Evolutionary conservation across 768 basidiomycete species (phyloP).

Genomic region (Tubosaeta sp.): DNA sequence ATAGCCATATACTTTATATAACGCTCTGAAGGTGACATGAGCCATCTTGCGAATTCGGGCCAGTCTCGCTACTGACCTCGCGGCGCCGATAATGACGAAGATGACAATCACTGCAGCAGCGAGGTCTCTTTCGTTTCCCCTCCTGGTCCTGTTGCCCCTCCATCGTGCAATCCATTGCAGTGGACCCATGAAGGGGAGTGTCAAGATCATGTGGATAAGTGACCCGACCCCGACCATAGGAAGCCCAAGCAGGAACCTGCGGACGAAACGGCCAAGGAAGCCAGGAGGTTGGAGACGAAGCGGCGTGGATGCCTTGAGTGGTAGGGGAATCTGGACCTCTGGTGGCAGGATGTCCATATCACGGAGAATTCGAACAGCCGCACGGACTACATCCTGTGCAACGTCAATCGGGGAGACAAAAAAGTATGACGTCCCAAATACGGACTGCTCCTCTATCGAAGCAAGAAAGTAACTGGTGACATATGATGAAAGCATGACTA

Average conservation of each 20-base stretch:
- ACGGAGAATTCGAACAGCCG: slow-evolving; percentile 57
- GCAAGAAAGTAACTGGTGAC: slow-evolving; percentile 64
- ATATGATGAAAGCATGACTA: slow-evolving; percentile 68
- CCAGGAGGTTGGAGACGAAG: slow-evolving; percentile 34
- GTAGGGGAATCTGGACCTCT: slow-evolving; percentile 15
- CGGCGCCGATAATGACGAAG: slow-evolving; percentile 57
- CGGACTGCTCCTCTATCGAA: slow-evolving; percentile 52
- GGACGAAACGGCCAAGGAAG: slow-evolving; percentile 52
- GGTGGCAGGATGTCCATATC: slow-evolving; percentile 47
- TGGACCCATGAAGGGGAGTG: slow-evolving; percentile 60
- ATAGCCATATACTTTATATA: slow-evolving; percentile 64
- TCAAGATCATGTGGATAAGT: slow-evolving; percentile 65
- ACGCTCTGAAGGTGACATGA: slow-evolving; percentile 43
- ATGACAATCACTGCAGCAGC: slow-evolving; percentile 61
- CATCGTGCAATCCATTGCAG: slow-evolving; percentile 68
- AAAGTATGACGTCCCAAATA: slow-evolving; percentile 34
- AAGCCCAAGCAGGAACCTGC: slow-evolving; percentile 72
- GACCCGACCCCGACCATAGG: slow-evolving; percentile 77
- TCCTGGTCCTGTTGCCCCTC: slow-evolving; percentile 48
- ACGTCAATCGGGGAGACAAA: slow-evolving; percentile 53
- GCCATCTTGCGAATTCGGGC: slow-evolving; percentile 3
- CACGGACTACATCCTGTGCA: slow-evolving; percentile 56
- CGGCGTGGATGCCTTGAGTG: slow-evolving; percentile 18
- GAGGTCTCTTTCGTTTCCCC: slow-evolving; percentile 56
- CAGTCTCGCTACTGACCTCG: slow-evolving; percentile 43